Evolutionary conservation across 179 eudicot species (phyloP), one percentile per base, ranked within the genome.

Genomic region (Silene noctiflora): DNA sequence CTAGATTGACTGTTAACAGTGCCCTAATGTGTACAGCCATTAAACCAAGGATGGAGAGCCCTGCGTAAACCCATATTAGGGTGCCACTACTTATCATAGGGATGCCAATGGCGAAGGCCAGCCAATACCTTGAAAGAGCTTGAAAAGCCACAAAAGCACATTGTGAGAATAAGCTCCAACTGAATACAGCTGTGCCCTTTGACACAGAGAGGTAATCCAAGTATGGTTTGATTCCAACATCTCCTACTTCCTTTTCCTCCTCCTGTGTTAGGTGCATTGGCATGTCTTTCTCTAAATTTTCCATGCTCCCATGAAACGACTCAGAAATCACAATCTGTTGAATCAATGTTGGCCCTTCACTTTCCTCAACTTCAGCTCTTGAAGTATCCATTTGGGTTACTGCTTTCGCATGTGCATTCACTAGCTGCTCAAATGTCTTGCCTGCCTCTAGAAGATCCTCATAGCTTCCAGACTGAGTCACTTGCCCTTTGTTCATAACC

Each of bases 401-500:
- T 27, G 76, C 71, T 25, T 76, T 80, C 71, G 84, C 85, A 77
- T 91, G 97, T 69, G 94, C 92, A 76, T 83, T 75, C 33, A 89
- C 89, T 13, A 89, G 85, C 48, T 85, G 80, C 27, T 75, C 83
- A 75, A 88, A 89, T 66, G 87, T 89, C 68, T 67, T 78, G 76
- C 91, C 89, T 12, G 85, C 75, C 63, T 74, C 76, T 31, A 89
- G 64, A 69, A 91, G 77, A 48, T 84, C 80, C 59, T 79, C 51
- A 29, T 89, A 88, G 48, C 89, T 82, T 53, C 87, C 89, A 19
- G 86, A 89, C 76, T 74, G 85, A 53, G 81, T 69, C 59, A 91
- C 84, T 80, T 86, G 83, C 73, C 91, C 97, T 58, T 87, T 91
- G 27, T 82, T 79, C 91, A 91, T 88, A 68, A 91, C 75, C 97